Percentiles rank a stretch among this genome's conserved stretches.
phyloP scores from a whole-genome alignment of 1,139 yeast genomes.

The Yamadazyma epiphylla region DNA sequence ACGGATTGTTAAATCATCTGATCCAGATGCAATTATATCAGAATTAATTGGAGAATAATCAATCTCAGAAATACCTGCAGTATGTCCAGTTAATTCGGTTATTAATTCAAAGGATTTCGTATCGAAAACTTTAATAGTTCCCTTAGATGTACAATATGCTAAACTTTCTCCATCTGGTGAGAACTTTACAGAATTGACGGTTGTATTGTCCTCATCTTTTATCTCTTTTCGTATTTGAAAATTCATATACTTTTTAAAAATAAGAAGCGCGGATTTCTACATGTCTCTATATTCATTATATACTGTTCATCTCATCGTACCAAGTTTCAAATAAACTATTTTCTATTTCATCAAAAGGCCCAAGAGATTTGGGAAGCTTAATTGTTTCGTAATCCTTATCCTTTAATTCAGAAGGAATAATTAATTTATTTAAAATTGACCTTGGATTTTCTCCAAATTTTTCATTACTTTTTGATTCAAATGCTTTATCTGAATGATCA shows the following conservation, averaged over 20 bases:
- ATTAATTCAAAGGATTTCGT: conserved; percentile 10
- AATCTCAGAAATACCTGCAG: conserved; percentile 65
- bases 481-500: conserved; percentile 11
- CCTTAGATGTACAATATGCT: conserved; percentile 52
- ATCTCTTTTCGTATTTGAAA: not conserved
- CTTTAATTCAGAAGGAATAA: conserved; percentile 33
- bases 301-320: conserved; percentile 34
- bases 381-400: conserved; percentile 7
- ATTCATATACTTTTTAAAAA: too few relatives aligned
- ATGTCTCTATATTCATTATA: not conserved
- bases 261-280: too few relatives aligned
- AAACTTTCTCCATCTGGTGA: conserved; percentile 61
- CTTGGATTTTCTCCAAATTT: conserved; percentile 11
- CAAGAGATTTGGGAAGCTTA: conserved; percentile 5
- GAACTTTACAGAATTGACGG: conserved; percentile 34
- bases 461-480: conserved; percentile 28
- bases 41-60: conserved; percentile 72
- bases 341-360: conserved; percentile 43
- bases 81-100: conserved; percentile 55
- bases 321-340: conserved; percentile 40
- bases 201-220: conserved; percentile 2
- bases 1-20: conserved; percentile 81
- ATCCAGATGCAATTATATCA: conserved; percentile 73
- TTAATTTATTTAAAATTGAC: conserved; percentile 23
- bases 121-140: conserved; percentile 23